Evolutionary conservation across 2,329 filamentous ascomycete genomes (phyloP).

Genomic region (Chaetomiaceae sp.): DNA sequence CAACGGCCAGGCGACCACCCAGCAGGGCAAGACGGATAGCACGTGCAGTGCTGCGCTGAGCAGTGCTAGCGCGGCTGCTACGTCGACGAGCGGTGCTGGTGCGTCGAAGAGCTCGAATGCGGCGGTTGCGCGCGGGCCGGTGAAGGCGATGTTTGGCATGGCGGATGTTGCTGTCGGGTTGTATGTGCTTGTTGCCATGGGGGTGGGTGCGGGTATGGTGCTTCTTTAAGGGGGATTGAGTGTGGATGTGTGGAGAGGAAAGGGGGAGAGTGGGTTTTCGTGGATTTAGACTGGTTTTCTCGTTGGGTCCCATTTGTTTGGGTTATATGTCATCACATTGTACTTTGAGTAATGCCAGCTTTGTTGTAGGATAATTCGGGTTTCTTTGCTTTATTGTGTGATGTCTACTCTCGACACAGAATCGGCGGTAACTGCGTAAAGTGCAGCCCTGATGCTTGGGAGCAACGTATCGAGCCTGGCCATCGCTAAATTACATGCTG

Average conservation of each 20-base stretch:
- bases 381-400: neutral
- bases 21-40: conserved; percentile 42
- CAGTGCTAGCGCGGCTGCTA: conserved; percentile 54
- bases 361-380: conserved; percentile 5
- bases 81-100: conserved; percentile 40
- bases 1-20: conserved; percentile 57
- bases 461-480: too few relatives aligned
- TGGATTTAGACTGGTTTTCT: neutral
- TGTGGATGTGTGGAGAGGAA: neutral
- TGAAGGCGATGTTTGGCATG: conserved; percentile 40
- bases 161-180: conserved; percentile 47
- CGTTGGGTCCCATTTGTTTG: neutral
- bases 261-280: neutral
- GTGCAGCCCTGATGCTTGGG: too few relatives aligned
- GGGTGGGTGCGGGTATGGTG: conserved; percentile 50
- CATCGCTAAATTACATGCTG: too few relatives aligned
- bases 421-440: too few relatives aligned
- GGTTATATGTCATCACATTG: conserved; percentile 1
- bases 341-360: conserved; percentile 4
- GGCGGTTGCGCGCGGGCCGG: conserved; percentile 32
- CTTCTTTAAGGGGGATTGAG: conserved; percentile 40
- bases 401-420: too few relatives aligned
- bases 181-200: conserved; percentile 50
- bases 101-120: conserved; percentile 35
- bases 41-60: conserved; percentile 56